phyloP scores from a whole-genome alignment of 148 eudicot species.

The Gaultheria prostrata region DNA sequence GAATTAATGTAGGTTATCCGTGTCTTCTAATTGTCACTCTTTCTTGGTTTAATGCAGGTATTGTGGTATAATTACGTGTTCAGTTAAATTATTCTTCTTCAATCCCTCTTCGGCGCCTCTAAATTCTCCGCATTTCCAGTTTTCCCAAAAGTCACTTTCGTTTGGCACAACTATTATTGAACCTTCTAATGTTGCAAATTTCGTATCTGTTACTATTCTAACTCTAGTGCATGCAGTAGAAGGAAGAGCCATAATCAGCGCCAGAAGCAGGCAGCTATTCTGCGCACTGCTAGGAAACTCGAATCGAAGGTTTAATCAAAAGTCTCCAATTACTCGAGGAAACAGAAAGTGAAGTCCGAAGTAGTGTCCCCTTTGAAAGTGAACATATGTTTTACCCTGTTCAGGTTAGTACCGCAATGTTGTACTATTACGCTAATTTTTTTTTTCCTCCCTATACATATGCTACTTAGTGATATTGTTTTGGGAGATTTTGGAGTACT shows the following conservation, averaged over 20 bases:
- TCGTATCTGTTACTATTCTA: not conserved
- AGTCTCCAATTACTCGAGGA: slow-evolving; percentile 35
- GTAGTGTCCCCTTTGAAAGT: not conserved
- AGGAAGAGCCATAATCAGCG: slow-evolving; percentile 64
- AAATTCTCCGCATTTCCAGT: too few species aligned
- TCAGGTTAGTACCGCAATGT: not conserved
- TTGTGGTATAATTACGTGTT: not conserved
- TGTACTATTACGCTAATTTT: not conserved
- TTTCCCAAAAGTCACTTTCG: not conserved
- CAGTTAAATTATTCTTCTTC: not conserved
- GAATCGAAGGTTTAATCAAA: slow-evolving; percentile 35
- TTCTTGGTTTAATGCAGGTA: not conserved
- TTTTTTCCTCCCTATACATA: not conserved
- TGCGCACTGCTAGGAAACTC: slow-evolving; percentile 56
- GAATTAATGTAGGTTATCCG: not conserved
- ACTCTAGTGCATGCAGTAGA: slow-evolving; percentile 46
- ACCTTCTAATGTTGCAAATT: not conserved
- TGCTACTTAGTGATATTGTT: not conserved
- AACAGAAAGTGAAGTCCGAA: slow-evolving; percentile 29
- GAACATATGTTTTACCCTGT: not conserved
- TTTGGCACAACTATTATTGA: not conserved
- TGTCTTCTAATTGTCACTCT: not conserved
- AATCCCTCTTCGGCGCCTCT: not conserved
- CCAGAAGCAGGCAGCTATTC: slow-evolving; percentile 61
- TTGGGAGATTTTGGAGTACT: not conserved